A percentile compares a stretch with the other conserved stretches of the same genome.
Evolutionary conservation across 83 land plant species (phyloP).

Genomic region (Thuja plicata): DNA sequence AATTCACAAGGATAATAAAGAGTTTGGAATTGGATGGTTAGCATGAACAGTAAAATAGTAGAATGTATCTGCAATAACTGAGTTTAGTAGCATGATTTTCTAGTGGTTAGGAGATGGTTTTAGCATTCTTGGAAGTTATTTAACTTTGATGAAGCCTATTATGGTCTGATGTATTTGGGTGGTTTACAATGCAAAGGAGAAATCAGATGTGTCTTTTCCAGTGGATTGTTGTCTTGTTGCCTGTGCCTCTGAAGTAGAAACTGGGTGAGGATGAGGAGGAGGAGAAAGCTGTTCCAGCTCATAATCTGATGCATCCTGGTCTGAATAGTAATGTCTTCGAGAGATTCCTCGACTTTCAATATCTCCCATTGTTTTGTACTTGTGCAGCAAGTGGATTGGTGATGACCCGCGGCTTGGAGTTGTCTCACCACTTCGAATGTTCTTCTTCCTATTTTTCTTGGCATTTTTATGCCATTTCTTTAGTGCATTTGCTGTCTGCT

Average conservation of each 20-base stretch:
- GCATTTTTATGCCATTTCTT: conserved; percentile 46
- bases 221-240: background rate
- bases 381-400: conserved; percentile 32
- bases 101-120: too few species aligned
- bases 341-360: background rate
- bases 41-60: too few species aligned
- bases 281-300: background rate
- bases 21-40: too few species aligned
- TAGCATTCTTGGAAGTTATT: too few species aligned
- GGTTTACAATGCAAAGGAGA: too few species aligned
- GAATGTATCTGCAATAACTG: too few species aligned
- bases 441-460: conserved; percentile 28
- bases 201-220: too few species aligned
- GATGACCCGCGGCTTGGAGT: conserved; percentile 32
- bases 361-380: background rate
- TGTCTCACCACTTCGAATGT: conserved; percentile 20
- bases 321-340: background rate
- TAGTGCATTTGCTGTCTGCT: conserved; percentile 48
- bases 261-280: background rate
- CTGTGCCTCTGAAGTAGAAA: background rate
- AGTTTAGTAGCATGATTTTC: too few species aligned
- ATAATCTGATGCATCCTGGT: background rate
- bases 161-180: too few species aligned
- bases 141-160: too few species aligned
- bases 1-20: too few species aligned